These are phyloP conservation scores for Entomortierella chlamydospora DNA, from an alignment of 192 early-diverging fungal species.

Conservation along the genomic window DNA sequence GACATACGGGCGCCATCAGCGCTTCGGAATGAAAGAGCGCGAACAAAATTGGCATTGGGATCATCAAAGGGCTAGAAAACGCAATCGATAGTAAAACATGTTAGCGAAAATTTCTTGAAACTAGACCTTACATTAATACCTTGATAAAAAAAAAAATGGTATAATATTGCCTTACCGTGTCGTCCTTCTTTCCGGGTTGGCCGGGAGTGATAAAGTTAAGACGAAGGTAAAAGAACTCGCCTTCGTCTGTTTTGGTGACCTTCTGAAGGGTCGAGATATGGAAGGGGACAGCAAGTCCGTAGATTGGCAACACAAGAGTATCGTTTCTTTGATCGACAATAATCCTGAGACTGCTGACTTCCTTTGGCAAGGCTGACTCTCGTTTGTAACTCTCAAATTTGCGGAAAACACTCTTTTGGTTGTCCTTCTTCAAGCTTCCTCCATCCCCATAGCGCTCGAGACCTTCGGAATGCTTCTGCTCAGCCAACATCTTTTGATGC, in stretches of 20 bases:
- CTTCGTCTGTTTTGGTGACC: constrained; percentile 93
- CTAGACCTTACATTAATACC: too few relatives aligned
- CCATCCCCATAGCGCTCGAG: constrained; percentile 80
- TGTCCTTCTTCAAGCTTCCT: constrained; percentile 66
- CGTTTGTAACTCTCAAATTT: constrained; percentile 97
- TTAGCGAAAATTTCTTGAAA: neutral
- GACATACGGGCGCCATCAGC: constrained; percentile 84
- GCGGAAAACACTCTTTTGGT: constrained; percentile 80
- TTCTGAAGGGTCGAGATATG: constrained; percentile 98
- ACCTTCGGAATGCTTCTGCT: constrained; percentile 81
- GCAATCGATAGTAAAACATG: neutral
- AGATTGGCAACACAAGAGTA: constrained; percentile 93
- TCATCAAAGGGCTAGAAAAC: constrained; percentile 82
- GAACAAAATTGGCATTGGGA: constrained; percentile 89
- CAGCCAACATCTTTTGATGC: constrained; percentile 91
- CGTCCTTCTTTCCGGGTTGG: constrained; percentile 94
- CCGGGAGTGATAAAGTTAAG: constrained; percentile 97
- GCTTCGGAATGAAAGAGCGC: constrained; percentile 92
- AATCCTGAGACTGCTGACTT: constrained; percentile 83
- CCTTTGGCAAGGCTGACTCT: constrained; percentile 87
- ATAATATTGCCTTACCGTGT: constrained; percentile 53
- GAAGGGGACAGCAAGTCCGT: constrained; percentile 97
- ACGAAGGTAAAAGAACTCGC: constrained; percentile 88
- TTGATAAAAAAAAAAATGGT: neutral
- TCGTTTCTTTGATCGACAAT: constrained; percentile 89